Evolutionary conservation across 176 grass and related monocot genomes (phyloP).

Genomic region (Aegilops longissima): DNA sequence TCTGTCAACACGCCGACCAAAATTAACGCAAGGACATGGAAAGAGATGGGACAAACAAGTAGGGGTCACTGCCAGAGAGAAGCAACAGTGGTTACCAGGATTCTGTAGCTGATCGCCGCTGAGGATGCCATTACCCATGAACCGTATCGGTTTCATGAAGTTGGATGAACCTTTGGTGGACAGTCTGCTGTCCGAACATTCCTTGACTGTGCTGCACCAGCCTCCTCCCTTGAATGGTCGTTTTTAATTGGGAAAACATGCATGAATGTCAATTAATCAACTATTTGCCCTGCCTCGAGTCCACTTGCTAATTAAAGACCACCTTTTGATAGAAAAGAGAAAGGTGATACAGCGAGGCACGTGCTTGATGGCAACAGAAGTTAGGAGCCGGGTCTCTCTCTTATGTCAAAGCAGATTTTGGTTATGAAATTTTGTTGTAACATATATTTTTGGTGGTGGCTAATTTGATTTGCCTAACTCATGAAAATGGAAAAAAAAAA

Average conservation of each 20-base stretch:
- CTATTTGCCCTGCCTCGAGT: too few species aligned
- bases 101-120: neutral
- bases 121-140: neutral
- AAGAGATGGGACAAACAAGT: neutral
- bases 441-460: neutral
- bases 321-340: too few species aligned
- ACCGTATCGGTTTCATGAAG: neutral
- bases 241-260: neutral
- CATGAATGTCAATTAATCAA: neutral
- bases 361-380: neutral
- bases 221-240: slow-evolving; percentile 49
- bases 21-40: neutral
- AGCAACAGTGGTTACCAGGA: neutral
- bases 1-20: neutral
- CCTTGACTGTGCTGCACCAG: slow-evolving; percentile 41
- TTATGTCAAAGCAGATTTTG: neutral
- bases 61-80: neutral
- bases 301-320: too few species aligned
- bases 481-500: neutral
- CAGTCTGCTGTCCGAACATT: slow-evolving; percentile 13
- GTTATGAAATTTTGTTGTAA: neutral
- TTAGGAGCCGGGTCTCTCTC: neutral
- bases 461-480: neutral
- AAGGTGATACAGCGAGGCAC: too few species aligned
- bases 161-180: neutral